Evolutionary conservation across 331 rosid genomes (phyloP).

Genomic region (Telfairia occidentalis): DNA sequence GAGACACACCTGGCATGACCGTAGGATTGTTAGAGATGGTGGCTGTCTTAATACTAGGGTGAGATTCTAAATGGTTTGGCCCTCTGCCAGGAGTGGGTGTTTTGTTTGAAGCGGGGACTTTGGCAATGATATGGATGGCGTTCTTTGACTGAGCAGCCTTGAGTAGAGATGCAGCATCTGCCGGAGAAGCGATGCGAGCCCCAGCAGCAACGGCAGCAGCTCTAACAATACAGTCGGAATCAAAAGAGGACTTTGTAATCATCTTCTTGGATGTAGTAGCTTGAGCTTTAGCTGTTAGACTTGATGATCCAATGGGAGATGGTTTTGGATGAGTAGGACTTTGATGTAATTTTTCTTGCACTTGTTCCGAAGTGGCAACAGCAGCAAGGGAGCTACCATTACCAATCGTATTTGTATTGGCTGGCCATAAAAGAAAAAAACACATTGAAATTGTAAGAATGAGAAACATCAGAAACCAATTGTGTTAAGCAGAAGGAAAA

Average conservation of each 20-base stretch:
- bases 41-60: slow-evolving; percentile 4
- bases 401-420: slow-evolving; percentile 21
- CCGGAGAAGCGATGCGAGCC: slow-evolving; percentile 47
- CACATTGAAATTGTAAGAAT: not conserved
- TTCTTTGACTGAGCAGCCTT: slow-evolving; percentile 49
- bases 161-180: slow-evolving; percentile 37
- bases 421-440: slow-evolving; percentile 21
- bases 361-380: slow-evolving; percentile 26
- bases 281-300: slow-evolving; percentile 30
- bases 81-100: slow-evolving; percentile 13
- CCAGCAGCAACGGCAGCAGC: slow-evolving; percentile 56
- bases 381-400: slow-evolving; percentile 22
- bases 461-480: not conserved
- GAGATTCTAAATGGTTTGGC: slow-evolving; percentile 11
- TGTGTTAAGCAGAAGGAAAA: not conserved
- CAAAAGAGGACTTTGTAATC: slow-evolving; percentile 25
- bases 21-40: not conserved
- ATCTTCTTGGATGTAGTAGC: slow-evolving; percentile 27
- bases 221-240: slow-evolving; percentile 31
- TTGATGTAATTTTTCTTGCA: slow-evolving; percentile 37
- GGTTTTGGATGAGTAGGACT: slow-evolving; percentile 13
- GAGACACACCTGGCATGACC: not conserved
- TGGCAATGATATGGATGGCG: slow-evolving; percentile 31
- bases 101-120: slow-evolving; percentile 29
- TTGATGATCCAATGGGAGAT: slow-evolving; percentile 24